These are phyloP conservation scores for Peterozyma toletana DNA, from an alignment of 805 yeast genomes.

Conservation along the genomic window DNA sequence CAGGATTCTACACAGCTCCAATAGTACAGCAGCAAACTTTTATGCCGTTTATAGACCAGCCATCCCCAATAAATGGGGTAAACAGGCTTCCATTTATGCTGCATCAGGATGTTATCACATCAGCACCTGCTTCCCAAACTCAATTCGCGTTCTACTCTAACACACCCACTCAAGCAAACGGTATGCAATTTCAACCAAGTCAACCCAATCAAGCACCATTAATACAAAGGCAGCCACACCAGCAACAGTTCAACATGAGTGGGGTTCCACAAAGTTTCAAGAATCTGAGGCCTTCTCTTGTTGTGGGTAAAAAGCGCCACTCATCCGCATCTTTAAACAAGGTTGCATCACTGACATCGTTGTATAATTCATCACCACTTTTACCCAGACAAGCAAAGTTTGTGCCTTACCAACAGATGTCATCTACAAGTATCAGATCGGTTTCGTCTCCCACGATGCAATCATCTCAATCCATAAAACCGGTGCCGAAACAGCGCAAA, in stretches of 20 bases:
- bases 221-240: background rate
- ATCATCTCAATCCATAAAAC: no score
- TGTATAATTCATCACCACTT: no score
- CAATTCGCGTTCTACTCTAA: constrained; percentile 4
- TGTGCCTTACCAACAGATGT: no score
- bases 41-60: background rate
- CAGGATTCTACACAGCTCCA: background rate
- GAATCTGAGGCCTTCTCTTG: no score
- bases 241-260: background rate
- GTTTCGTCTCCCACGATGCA: no score
- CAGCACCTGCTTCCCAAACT: constrained; percentile 6
- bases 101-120: background rate
- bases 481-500: no score
- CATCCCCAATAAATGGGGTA: background rate
- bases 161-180: background rate
- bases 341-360: no score
- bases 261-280: no score
- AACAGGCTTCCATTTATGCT: background rate
- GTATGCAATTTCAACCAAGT: background rate
- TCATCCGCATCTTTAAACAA: no score
- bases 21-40: background rate
- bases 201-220: background rate
- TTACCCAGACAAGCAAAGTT: no score
- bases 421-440: no score
- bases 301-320: no score